Evolutionary conservation across 2,329 filamentous ascomycete species (phyloP).

Genomic region (Purpureocillium lavendulum): DNA sequence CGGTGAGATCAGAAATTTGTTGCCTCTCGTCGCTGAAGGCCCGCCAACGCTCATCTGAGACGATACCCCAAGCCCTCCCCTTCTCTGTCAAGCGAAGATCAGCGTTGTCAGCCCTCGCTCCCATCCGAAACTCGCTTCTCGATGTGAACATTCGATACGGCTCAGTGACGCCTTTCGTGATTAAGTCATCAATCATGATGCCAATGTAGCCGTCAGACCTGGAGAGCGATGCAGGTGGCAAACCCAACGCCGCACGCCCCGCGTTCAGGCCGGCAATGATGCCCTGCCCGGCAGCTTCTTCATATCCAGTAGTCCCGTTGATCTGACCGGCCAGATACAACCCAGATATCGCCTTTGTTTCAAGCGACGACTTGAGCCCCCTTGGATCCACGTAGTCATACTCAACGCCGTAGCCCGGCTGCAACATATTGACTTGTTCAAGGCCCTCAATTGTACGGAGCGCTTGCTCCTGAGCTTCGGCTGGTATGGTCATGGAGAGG

Average conservation of each 20-base stretch:
- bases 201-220: conserved; percentile 92
- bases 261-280: conserved; percentile 91
- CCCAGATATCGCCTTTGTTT: conserved; percentile 85
- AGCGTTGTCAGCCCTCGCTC: conserved; percentile 85
- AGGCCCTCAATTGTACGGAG: conserved; percentile 83
- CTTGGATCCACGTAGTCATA: conserved; percentile 98
- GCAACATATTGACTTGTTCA: conserved; percentile 83
- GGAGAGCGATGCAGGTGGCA: conserved; percentile 58
- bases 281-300: conserved; percentile 92
- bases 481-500: conserved; percentile 92
- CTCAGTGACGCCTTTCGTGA: conserved; percentile 93
- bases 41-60: conserved; percentile 71
- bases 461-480: conserved; percentile 75
- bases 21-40: conserved; percentile 56
- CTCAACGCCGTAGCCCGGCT: conserved; percentile 93
- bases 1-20: conserved; percentile 60
- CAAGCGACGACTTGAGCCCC: conserved; percentile 76
- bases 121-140: conserved; percentile 91
- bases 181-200: conserved; percentile 96
- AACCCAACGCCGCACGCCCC: conserved; percentile 64
- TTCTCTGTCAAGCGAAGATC: conserved; percentile 76
- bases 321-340: conserved; percentile 94
- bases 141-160: conserved; percentile 98
- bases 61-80: conserved; percentile 67
- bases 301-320: conserved; percentile 96